Base-by-base conservation (phyloP, 257 asterid species). In the Gentiana dahurica region DNA sequence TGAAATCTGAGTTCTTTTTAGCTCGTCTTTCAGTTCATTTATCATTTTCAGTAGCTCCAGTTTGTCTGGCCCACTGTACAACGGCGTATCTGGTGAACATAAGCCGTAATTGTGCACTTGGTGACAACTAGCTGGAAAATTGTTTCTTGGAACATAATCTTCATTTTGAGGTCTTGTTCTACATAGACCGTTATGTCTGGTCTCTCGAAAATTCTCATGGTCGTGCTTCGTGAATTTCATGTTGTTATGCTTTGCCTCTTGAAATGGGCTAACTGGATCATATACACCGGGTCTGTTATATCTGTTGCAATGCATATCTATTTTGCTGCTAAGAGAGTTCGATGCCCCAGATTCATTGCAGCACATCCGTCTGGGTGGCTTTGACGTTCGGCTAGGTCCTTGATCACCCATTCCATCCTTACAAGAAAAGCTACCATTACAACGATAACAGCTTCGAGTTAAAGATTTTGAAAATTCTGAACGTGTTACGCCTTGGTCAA, bases 351-450 rank as follows among this genome's bases (percentile, higher is more conserved):
- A 55, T 48, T 75, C 64, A 24, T 70, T 65, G 56, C 44, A 65
- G 46, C 41, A 62, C 68, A 61, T 77, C 68, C 79, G 72, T 32
- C 58, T 59, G 4, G 63, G 47, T 53, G 72, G 74, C 53, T 55
- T 76, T 13, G 80, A 54, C 58, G 49, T 44, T 47, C 59, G 77
- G 60, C 70, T 59, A 36, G 52, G 51, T 55, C 59, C 34, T 63
- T 68, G 71, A 67, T 72, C 80, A 61, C 77, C 71, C 2, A 51
- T 68, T 68, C 75, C 95, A 63, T 89, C 95, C 43, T 53, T 78
- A 51, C 95, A 87, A 59, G 93, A 84, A 65, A 69, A 80, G 44
- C 94, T 83, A 55, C 83, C 92, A 66, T 79, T 86, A 65, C 72
- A 65, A 46, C 65, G 79, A 54, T 83, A 85, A 69, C 76, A 81